Base-by-base conservation (phyloP, 208 protist genomes). In the Leishmania tropica region DNA sequence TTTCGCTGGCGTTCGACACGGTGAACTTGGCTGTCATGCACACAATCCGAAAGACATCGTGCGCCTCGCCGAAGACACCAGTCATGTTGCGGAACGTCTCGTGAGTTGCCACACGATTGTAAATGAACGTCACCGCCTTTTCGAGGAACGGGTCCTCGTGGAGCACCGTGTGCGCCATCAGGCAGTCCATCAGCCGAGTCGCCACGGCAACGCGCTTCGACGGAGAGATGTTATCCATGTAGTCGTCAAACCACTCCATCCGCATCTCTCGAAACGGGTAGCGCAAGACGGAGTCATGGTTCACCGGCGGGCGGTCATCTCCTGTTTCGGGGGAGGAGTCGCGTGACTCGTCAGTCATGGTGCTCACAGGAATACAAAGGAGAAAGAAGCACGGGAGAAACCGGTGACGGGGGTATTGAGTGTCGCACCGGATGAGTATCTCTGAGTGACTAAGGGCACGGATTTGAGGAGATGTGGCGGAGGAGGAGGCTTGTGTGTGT, bases 121-220 rank as follows among this genome's bases (percentile, higher is more conserved):
- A 76, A 64, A 93, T 92, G 40, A 84, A 76, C 28, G 82, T 88
- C 51, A 92, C 83, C 45, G 90, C 90, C 48, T 93, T 83, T 82
- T 94, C 93, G 73, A 96, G 70, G 78, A 93, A 96, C 47, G 93
- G 93, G 83, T 96, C 93, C 75, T 92, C 89, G 81, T 94, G 89
- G 47, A 94, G 76, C 35, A 96, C 82, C 7, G 93, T 89, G 83
- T 94, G 88, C 54, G 88, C 87, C 89, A 96, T 96, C 45, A 96
- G 85, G 74, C 86, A 90, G 21, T 92, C 88, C 81, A 93, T 88
- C 68, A 96, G 78, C 40, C 89, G 87, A 71, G 89, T 83, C 45
- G 87, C 78, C 28, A 93, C 88, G 1, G 76, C 64, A 40, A 84
- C 80, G 67, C 86, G 89, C 68, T 94, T 90, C 56, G 68, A 78